Conservation (phyloP, 192 early-diverging fungal genomes). For the Neocallimastix lanati region DNA sequence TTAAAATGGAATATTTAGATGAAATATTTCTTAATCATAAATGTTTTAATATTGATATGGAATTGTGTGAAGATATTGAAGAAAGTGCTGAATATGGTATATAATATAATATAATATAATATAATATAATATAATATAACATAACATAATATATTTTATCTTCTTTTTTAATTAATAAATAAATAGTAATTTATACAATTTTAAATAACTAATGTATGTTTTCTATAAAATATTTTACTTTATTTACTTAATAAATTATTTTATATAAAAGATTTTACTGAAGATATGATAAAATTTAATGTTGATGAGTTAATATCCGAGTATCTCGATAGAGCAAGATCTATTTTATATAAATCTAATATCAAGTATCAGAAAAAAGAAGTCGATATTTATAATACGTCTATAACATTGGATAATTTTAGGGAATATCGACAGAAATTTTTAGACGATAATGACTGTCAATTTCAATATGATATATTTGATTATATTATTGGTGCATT, state of each 20-base stretch:
- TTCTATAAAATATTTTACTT: too few species aligned
- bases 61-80: neutral
- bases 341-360: neutral
- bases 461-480: neutral
- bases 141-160: too few species aligned
- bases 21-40: neutral
- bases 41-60: neutral
- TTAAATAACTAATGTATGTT: too few species aligned
- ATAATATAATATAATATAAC: too few species aligned
- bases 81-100: too few species aligned
- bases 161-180: too few species aligned
- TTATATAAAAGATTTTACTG: neutral
- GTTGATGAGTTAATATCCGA: neutral
- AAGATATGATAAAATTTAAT: neutral
- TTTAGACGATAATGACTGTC: neutral
- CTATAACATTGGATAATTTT: neutral
- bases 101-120: too few species aligned
- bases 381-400: neutral
- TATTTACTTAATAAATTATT: too few species aligned
- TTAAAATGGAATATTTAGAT: neutral
- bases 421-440: neutral
- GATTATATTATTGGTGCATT: neutral
- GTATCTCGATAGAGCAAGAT: neutral
- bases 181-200: too few species aligned
- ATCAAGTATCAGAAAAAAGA: neutral